A percentile compares a stretch with the other conserved stretches of the same genome.
These are phyloP conservation scores for Geum urbanum DNA, from an alignment of 306 rosid species.

Conservation along the genomic window DNA sequence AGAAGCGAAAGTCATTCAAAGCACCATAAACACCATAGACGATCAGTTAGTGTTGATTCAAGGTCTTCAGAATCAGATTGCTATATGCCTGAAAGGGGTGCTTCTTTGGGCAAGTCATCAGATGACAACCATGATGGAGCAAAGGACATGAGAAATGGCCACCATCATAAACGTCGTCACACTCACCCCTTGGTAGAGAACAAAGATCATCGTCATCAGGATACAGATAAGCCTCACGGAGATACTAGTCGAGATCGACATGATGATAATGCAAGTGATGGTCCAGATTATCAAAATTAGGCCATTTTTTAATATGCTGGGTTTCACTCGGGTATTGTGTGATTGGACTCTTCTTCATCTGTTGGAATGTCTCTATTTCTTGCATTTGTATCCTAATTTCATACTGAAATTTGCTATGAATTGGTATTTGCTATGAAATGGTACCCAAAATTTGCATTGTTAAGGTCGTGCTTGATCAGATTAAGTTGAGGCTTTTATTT, in stretches of 20 bases:
- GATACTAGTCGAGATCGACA: constrained; percentile 15
- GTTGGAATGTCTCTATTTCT: too few relatives aligned
- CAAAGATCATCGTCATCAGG: constrained; percentile 25
- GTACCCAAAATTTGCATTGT: too few relatives aligned
- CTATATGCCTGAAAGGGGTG: constrained; percentile 31
- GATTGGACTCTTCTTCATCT: too few relatives aligned
- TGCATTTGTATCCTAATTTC: too few relatives aligned
- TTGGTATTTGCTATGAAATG: too few relatives aligned
- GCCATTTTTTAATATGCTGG: not conserved
- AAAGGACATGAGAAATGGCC: constrained; percentile 35
- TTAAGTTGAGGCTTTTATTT: too few relatives aligned
- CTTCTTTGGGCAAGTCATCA: constrained; percentile 44
- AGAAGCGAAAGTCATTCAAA: constrained; percentile 35
- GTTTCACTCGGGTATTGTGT: not conserved
- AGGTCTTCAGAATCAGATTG: constrained; percentile 46
- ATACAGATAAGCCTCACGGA: constrained; percentile 22
- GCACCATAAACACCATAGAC: constrained; percentile 45
- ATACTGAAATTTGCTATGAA: too few relatives aligned
- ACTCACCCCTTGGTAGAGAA: constrained; percentile 37
- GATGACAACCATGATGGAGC: constrained; percentile 50
- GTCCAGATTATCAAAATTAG: constrained; percentile 6
- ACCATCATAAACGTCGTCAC: constrained; percentile 29
- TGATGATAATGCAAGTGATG: constrained; percentile 17
- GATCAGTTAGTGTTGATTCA: constrained; percentile 38
- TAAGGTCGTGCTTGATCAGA: too few relatives aligned